Conservation (phyloP, 371 early-diverging fungal genomes). For the Fennellomyces sp. region DNA sequence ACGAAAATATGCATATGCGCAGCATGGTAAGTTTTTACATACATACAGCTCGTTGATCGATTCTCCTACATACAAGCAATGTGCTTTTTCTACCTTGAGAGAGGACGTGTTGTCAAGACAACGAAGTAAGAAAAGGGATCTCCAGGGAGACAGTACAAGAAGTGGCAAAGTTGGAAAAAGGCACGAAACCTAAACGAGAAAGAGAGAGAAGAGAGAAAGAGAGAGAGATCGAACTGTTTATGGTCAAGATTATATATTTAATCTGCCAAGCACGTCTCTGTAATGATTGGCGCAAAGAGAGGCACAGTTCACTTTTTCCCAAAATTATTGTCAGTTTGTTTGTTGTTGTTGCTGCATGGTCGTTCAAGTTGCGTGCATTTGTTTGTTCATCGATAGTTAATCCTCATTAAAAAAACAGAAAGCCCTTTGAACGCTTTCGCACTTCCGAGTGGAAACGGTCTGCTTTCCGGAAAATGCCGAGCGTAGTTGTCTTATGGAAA, state of each 20-base stretch:
- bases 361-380: constrained; percentile 2
- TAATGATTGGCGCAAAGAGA: too few species aligned
- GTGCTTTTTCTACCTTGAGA: not conserved
- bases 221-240: too few species aligned
- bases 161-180: too few species aligned
- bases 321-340: not conserved
- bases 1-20: not conserved
- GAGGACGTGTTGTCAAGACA: not conserved
- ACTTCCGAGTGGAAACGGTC: not conserved
- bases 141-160: not conserved
- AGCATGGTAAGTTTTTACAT: not conserved
- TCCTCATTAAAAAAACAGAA: not conserved
- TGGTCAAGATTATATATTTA: too few species aligned
- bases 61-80: not conserved
- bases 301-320: not conserved
- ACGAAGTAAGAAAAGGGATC: not conserved
- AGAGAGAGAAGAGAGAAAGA: not conserved
- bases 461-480: not conserved
- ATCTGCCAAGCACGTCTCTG: too few species aligned
- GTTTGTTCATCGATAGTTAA: not conserved
- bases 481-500: not conserved
- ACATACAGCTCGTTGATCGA: not conserved
- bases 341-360: not conserved
- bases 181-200: not conserved
- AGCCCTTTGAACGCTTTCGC: not conserved